Percentiles rank a stretch among this genome's conserved stretches.
Evolutionary conservation across 352 stramenopile genomes (phyloP).

Genomic region (Phytophthora pseudosyringae): DNA sequence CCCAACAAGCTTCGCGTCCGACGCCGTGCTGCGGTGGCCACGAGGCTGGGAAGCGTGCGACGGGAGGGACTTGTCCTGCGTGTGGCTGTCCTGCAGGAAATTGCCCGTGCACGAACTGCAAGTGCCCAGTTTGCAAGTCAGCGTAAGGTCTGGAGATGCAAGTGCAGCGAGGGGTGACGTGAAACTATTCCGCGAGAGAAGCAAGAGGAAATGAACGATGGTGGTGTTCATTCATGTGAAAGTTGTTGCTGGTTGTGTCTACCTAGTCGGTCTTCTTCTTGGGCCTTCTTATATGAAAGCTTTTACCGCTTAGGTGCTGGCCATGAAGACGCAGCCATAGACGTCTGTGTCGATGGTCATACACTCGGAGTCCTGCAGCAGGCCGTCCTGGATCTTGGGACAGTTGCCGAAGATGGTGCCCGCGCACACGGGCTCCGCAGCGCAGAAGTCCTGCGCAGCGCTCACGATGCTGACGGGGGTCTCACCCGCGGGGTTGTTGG

Average conservation of each 20-base stretch:
- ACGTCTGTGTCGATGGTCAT: constrained; percentile 37
- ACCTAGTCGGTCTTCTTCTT: constrained; percentile 6
- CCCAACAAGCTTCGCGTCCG: constrained; percentile 4
- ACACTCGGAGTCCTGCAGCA: constrained; percentile 38
- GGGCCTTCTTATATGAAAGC: constrained; percentile 4
- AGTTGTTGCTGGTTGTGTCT: constrained; percentile 9
- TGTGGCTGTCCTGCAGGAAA: constrained; percentile 28
- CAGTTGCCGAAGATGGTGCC: constrained; percentile 45
- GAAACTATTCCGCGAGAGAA: not conserved
- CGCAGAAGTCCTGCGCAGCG: constrained; percentile 27
- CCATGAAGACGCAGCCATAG: constrained; percentile 48
- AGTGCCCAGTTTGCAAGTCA: constrained; percentile 26
- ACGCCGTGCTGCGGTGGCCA: constrained; percentile 5
- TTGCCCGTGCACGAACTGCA: constrained; percentile 28
- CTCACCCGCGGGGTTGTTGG: constrained; percentile 33
- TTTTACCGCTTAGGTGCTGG: constrained; percentile 28
- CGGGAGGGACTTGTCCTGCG: constrained; percentile 21
- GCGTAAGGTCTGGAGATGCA: constrained; percentile 11
- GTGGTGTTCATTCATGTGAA: constrained; percentile 13
- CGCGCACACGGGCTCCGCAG: constrained; percentile 35
- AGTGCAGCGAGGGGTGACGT: not conserved
- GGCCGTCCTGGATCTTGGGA: constrained; percentile 34
- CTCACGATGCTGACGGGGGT: constrained; percentile 39
- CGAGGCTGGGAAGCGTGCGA: constrained; percentile 11
- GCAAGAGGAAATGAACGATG: constrained; percentile 1